A percentile compares a stretch with the other conserved stretches of the same genome.
These are phyloP conservation scores for Seminavis robusta DNA, from an alignment of 108 stramenopile species.

Conservation along the genomic window DNA sequence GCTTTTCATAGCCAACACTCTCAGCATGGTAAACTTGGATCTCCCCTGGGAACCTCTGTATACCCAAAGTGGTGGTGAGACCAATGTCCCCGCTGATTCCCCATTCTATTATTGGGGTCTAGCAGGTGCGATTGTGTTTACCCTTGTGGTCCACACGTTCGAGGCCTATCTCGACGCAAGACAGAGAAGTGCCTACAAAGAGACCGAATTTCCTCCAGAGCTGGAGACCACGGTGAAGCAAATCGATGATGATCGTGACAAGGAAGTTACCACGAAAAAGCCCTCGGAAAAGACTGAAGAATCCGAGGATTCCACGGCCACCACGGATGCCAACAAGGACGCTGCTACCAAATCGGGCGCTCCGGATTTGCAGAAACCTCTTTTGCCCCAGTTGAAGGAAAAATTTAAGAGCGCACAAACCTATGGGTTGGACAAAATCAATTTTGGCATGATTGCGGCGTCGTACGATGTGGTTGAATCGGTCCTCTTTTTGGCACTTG, in stretches of 20 bases:
- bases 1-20: too few relatives aligned
- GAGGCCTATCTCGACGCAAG: constrained; percentile 68
- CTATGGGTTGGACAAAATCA: constrained; percentile 89
- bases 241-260: constrained; percentile 55
- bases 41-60: constrained; percentile 42
- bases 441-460: constrained; percentile 80
- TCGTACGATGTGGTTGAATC: constrained; percentile 66
- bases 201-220: constrained; percentile 63
- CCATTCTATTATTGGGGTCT: constrained; percentile 40
- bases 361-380: constrained; percentile 44
- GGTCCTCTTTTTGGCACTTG: constrained; percentile 65
- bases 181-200: constrained; percentile 66
- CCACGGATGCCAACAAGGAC: constrained; percentile 12
- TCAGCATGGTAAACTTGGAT: too few relatives aligned
- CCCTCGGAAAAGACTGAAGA: constrained; percentile 4
- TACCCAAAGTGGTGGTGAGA: constrained; percentile 20
- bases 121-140: constrained; percentile 69
- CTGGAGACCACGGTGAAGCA: constrained; percentile 55
- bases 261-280: neutral
- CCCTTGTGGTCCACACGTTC: constrained; percentile 60
- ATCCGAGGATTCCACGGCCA: constrained; percentile 18
- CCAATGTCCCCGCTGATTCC: constrained; percentile 4
- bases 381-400: constrained; percentile 77
- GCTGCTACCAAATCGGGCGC: constrained; percentile 19
- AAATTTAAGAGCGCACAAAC: constrained; percentile 81